Base-by-base conservation (phyloP, 352 stramenopile genomes). In the Globisporangium ultimum region DNA sequence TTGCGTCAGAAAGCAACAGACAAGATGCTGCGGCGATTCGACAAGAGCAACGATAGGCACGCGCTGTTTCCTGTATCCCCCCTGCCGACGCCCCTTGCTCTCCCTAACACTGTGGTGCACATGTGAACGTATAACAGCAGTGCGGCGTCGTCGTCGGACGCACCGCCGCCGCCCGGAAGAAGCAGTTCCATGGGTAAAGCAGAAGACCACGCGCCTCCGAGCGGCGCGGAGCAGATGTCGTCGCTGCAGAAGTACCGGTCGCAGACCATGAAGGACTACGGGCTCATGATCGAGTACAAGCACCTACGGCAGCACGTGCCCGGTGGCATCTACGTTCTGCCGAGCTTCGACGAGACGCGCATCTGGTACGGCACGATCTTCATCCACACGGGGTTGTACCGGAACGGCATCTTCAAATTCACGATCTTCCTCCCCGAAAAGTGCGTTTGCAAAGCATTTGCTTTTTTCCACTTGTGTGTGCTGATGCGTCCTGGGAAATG, bases 361-460 rank as follows among this genome's bases (percentile, higher is more conserved):
- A 72, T 93, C 10, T 99, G 97, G 83, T 96, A 96, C 64, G 96
- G 96, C 46, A 84, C 94, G 50, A 98, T 99, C 63, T 98, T 99
- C 74, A 85, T 99, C 55, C 91, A 97, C 64, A 85, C 94, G 17
- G 96, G 95, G 47, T 71, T 96, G 6, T 99, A 97, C 71, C 89
- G 89, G 54, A 98, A 98, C 71, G 94, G 90, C 28, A 97, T 98
- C 65, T 99, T 98, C 83, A 98, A 98, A 79, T 99, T 99, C 64
- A 90, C 87, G 46, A 89, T 98, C 58, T 72, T 80, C 36, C 73
- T 96, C 17, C 85, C 87, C 0, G 79, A 91, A 42, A 78, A 65
- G 78, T 95, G 68, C 11, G 66, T 41, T 3, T 45, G 17, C 13
- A n/a, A 45, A n/a, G 12, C 40, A 10, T 45, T n/a, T 45, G 12